Evolutionary conservation across 345 rosid species (phyloP).

Genomic region (Pugionium cornutum): DNA sequence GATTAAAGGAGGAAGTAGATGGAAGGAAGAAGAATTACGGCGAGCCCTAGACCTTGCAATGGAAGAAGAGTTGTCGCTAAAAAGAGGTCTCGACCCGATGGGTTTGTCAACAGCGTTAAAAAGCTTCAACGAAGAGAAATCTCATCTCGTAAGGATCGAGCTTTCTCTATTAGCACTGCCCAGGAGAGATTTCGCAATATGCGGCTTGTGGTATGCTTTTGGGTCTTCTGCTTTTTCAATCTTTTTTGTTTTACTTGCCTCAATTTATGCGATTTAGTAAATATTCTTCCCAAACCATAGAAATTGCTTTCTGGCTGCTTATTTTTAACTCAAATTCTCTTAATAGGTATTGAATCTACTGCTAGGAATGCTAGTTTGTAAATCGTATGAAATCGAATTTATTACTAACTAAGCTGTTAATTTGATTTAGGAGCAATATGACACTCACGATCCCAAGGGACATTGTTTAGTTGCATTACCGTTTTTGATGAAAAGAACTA

Average conservation of each 20-base stretch:
- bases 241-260: slow-evolving; percentile 4
- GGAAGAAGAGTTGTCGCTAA: slow-evolving; percentile 69
- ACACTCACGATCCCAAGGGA: slow-evolving; percentile 93
- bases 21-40: slow-evolving; percentile 85
- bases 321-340: background rate
- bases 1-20: slow-evolving; percentile 28
- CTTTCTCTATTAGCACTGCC: slow-evolving; percentile 62
- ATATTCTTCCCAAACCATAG: slow-evolving; percentile 27
- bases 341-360: too few relatives aligned
- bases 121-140: slow-evolving; percentile 81
- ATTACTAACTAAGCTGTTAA: background rate
- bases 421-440: slow-evolving; percentile 73
- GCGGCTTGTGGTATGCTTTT: slow-evolving; percentile 51
- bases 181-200: slow-evolving; percentile 74
- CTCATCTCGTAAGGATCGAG: slow-evolving; percentile 57
- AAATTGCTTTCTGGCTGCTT: background rate
- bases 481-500: slow-evolving; percentile 83
- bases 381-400: background rate
- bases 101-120: slow-evolving; percentile 66
- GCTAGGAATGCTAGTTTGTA: background rate
- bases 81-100: slow-evolving; percentile 62
- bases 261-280: background rate
- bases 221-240: background rate
- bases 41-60: slow-evolving; percentile 76
- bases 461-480: slow-evolving; percentile 78